phyloP scores from a whole-genome alignment of 2,329 filamentous ascomycete genomes.

The Nannizziopsis arthrosporioides region DNA sequence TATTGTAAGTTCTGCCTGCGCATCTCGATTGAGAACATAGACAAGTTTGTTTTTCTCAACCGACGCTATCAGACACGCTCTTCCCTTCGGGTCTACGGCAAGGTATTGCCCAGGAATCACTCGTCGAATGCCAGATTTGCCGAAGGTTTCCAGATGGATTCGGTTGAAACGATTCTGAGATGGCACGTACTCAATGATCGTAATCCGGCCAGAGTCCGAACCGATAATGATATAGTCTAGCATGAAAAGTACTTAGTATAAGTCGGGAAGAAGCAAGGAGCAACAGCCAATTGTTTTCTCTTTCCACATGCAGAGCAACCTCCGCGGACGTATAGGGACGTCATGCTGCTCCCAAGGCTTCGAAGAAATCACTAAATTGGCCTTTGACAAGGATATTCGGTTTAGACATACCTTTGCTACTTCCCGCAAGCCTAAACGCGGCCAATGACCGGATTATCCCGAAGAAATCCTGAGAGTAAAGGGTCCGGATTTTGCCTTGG shows the following conservation, averaged over 20 bases:
- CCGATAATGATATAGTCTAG: constrained; percentile 91
- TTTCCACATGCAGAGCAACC: constrained; percentile 10
- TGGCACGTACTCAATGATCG: constrained; percentile 82
- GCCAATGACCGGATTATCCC: constrained; percentile 85
- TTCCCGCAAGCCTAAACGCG: constrained; percentile 82
- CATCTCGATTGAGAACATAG: constrained; percentile 92
- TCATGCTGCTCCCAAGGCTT: constrained; percentile 48
- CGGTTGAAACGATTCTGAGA: constrained; percentile 77
- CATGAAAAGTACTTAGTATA: constrained; percentile 32
- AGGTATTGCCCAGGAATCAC: constrained; percentile 94
- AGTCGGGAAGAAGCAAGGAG: constrained; percentile 17
- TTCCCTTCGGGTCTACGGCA: constrained; percentile 86
- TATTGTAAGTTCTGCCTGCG: constrained; percentile 88
- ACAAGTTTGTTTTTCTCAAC: constrained; percentile 99
- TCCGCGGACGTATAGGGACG: constrained; percentile 20
- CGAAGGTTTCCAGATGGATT: constrained; percentile 92
- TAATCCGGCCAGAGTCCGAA: constrained; percentile 89
- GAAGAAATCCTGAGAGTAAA: constrained; percentile 88
- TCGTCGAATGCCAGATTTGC: constrained; percentile 86
- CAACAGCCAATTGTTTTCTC: constrained; percentile 8
- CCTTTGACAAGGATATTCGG: constrained; percentile 19
- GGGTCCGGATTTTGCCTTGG: constrained; percentile 72
- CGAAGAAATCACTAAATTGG: constrained; percentile 59
- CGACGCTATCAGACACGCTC: constrained; percentile 86
- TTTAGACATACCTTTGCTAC: constrained; percentile 71